Conservation (phyloP, 139 green algal species). For the Coelastrella sp. region DNA sequence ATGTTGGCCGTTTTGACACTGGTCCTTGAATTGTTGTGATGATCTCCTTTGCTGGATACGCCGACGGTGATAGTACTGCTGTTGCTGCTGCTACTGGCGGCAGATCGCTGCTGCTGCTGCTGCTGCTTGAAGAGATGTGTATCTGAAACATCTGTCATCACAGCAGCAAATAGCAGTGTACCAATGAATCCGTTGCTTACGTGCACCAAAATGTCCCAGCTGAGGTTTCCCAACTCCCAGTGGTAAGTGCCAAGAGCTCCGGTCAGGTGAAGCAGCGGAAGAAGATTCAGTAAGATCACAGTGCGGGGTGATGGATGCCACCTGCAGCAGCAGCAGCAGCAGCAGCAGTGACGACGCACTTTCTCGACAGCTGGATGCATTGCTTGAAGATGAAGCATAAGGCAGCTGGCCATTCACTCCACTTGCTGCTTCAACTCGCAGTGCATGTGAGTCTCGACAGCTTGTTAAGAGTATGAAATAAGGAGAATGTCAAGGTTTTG, state of each 20-base stretch:
- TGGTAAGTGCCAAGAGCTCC: conserved; percentile 10
- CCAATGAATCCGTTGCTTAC: conserved; percentile 33
- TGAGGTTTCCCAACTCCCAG: conserved; percentile 34
- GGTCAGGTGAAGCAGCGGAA: conserved; percentile 18
- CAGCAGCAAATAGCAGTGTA: conserved; percentile 24
- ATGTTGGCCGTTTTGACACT: too few species aligned
- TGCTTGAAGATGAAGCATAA: too few species aligned
- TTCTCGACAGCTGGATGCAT: background rate
- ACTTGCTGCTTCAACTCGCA: too few species aligned
- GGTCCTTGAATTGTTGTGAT: background rate
- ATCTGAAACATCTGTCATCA: background rate
- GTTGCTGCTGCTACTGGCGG: background rate
- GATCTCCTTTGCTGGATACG: background rate
- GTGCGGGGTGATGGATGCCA: background rate
- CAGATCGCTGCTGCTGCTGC: conserved; percentile 10
- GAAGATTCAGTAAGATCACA: conserved; percentile 1
- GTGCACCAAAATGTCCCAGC: conserved; percentile 32
- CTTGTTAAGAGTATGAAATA: background rate
- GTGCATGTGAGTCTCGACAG: too few species aligned
- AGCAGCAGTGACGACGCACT: background rate
- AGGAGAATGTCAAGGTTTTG: background rate
- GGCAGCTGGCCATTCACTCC: too few species aligned
- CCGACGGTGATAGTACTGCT: background rate
- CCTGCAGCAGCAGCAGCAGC: background rate
- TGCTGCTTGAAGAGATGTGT: background rate